Evolutionary conservation across 2,329 filamentous ascomycete genomes (phyloP).

Genomic region (Chrysoporthe deuterocubensis): DNA sequence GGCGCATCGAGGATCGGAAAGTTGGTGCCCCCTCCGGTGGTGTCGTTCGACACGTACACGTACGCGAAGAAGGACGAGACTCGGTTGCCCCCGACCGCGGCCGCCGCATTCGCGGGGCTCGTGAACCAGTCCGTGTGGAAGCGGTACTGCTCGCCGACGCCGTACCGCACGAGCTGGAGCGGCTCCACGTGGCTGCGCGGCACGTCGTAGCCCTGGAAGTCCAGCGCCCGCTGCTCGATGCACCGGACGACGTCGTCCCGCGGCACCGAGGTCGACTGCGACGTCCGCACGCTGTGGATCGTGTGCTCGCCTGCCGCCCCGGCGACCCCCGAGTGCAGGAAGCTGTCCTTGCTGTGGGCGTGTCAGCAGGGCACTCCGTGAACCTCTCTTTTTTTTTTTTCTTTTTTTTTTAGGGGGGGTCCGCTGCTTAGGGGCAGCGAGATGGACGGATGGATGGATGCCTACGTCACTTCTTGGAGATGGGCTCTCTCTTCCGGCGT

Average conservation of each 20-base stretch:
- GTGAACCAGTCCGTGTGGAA: constrained; percentile 49
- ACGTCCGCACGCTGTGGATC: constrained; percentile 38
- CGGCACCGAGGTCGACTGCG: constrained; percentile 43
- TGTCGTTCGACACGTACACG: constrained; percentile 40
- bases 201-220: constrained; percentile 44
- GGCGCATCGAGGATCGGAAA: constrained; percentile 44
- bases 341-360: constrained; percentile 40
- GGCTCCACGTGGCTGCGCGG: constrained; percentile 42
- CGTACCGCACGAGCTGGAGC: constrained; percentile 46
- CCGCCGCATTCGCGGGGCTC: constrained; percentile 37
- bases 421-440: neutral
- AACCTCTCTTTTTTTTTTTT: too few relatives aligned
- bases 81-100: constrained; percentile 42
- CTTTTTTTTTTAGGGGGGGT: too few relatives aligned
- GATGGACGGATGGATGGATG: neutral
- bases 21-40: constrained; percentile 46
- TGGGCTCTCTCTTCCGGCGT: constrained; percentile 41
- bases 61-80: constrained; percentile 47
- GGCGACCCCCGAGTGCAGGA: constrained; percentile 42
- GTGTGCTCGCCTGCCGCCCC: constrained; percentile 37
- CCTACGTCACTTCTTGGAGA: constrained; percentile 31
- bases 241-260: constrained; percentile 42
- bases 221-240: constrained; percentile 44
- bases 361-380: neutral
- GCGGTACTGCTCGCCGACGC: constrained; percentile 43